Conservation (phyloP, 176 grass and related monocot species). For the Leersia perrieri region DNA sequence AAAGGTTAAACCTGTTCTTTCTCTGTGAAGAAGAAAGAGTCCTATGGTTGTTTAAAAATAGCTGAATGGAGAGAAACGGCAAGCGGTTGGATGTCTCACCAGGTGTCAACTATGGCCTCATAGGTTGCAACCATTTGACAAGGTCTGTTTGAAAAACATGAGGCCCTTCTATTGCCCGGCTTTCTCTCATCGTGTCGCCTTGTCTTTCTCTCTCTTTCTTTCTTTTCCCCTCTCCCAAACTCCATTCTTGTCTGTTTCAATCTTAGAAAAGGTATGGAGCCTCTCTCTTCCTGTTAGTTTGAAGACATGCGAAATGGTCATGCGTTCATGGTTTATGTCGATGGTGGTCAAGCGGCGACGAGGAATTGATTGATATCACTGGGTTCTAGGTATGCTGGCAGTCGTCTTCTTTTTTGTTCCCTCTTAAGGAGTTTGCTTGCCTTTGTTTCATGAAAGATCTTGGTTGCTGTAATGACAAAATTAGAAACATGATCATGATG, state of each 20-base stretch:
- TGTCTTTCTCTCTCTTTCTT: not conserved
- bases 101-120: slow-evolving; percentile 15
- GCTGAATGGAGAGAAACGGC: not conserved
- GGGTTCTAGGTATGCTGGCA: slow-evolving; percentile 36
- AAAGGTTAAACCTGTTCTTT: not conserved
- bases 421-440: not conserved
- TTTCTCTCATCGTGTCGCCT: slow-evolving; percentile 42
- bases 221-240: not conserved
- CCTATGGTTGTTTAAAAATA: slow-evolving; percentile 19
- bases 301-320: not conserved
- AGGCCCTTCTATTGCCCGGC: slow-evolving; percentile 43
- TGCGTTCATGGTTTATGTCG: not conserved
- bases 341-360: slow-evolving; percentile 26
- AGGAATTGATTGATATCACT: slow-evolving; percentile 13
- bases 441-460: not conserved
- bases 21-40: not conserved
- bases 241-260: slow-evolving; percentile 34
- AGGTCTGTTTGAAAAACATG: slow-evolving; percentile 32
- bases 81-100: slow-evolving; percentile 22
- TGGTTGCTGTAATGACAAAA: not conserved
- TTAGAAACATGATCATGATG: not conserved
- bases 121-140: slow-evolving; percentile 40
- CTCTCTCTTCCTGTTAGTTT: slow-evolving; percentile 35
- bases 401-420: not conserved
- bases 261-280: slow-evolving; percentile 18